A percentile compares a stretch with the other conserved stretches of the same genome.
phyloP scores from a whole-genome alignment of 805 yeast genomes.

The Suhomyces tanzawaensis region DNA sequence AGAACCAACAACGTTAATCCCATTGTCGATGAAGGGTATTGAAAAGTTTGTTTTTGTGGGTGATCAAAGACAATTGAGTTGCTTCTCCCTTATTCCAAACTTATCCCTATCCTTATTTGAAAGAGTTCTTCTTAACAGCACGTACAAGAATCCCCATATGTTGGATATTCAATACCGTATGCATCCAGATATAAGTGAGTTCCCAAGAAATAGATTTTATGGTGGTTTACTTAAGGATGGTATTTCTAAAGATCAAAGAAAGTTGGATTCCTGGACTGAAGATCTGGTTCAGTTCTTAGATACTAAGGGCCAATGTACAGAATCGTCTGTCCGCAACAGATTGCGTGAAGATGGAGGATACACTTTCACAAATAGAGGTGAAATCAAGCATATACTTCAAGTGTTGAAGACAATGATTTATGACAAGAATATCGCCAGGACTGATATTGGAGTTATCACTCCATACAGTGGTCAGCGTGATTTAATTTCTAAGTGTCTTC shows the following conservation, averaged over 20 bases:
- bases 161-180: constrained; percentile 67
- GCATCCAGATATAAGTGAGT: constrained; percentile 63
- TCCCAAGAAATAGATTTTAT: constrained; percentile 54
- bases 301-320: constrained; percentile 47
- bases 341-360: constrained; percentile 51
- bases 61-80: constrained; percentile 72
- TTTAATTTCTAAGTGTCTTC: constrained; percentile 49
- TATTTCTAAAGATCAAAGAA: constrained; percentile 51
- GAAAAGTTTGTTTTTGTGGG: constrained; percentile 70
- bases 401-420: constrained; percentile 49
- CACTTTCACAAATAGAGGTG: constrained; percentile 57
- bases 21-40: constrained; percentile 66
- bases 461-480: constrained; percentile 79
- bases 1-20: constrained; percentile 69
- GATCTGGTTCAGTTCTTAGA: constrained; percentile 63
- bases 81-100: constrained; percentile 66
- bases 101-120: constrained; percentile 68
- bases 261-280: constrained; percentile 40
- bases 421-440: constrained; percentile 49
- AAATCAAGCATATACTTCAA: constrained; percentile 47
- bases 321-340: constrained; percentile 47
- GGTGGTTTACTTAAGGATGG: constrained; percentile 54
- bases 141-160: constrained; percentile 61
- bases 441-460: constrained; percentile 64
- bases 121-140: constrained; percentile 59